Conservation (phyloP, 106 monocot genomes). For the Ottelia alismoides region DNA sequence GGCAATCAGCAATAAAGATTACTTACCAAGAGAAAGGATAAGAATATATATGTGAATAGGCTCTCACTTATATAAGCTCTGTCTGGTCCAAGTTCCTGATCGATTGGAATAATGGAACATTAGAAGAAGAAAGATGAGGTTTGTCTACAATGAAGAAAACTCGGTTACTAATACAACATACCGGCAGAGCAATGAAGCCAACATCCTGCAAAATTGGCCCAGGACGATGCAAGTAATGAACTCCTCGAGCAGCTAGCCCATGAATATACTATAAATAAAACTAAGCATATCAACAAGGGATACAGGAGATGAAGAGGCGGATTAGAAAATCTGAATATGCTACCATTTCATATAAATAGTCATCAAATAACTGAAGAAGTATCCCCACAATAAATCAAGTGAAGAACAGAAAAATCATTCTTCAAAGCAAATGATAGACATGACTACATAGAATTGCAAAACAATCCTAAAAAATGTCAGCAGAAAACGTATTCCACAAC, state of each 20-base stretch:
- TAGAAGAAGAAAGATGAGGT: not conserved
- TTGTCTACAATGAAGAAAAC: not conserved
- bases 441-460: no score
- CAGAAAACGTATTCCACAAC: no score
- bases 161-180: slow-evolving; percentile 8
- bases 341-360: no score
- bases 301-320: no score
- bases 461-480: no score
- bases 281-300: not conserved
- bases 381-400: no score
- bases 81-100: slow-evolving; percentile 72
- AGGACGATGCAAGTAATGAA: slow-evolving; percentile 87
- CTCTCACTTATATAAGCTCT: slow-evolving; percentile 79
- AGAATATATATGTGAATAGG: slow-evolving; percentile 46
- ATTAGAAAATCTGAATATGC: no score
- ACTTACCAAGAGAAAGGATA: slow-evolving; percentile 69
- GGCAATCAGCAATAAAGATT: not conserved
- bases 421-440: no score
- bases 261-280: slow-evolving; percentile 64
- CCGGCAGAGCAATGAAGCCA: slow-evolving; percentile 72
- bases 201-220: slow-evolving; percentile 74
- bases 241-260: slow-evolving; percentile 84
- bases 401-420: no score
- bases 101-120: not conserved
- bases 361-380: no score